A percentile compares a stretch with the other conserved stretches of the same genome.
These are phyloP conservation scores for Erysimum cheiri DNA, from an alignment of 441 rosid species.

Conservation along the genomic window DNA sequence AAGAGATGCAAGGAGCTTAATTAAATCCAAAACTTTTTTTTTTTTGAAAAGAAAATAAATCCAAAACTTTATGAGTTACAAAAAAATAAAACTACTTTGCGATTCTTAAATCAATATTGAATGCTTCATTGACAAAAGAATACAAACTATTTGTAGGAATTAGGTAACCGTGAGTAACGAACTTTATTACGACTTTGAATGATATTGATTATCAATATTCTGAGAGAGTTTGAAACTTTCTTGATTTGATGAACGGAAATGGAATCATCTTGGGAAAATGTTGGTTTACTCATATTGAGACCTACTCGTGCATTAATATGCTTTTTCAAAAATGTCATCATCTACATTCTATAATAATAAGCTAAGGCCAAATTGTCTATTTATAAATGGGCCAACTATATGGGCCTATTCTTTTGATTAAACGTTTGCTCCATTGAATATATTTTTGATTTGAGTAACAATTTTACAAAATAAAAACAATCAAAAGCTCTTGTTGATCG, in stretches of 20 bases:
- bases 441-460: too few species aligned
- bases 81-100: neutral
- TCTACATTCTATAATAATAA: neutral
- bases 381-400: neutral
- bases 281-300: constrained; percentile 2
- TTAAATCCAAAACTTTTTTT: neutral
- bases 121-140: neutral
- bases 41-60: neutral
- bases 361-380: constrained; percentile 1
- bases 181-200: neutral
- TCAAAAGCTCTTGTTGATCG: neutral
- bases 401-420: neutral
- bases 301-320: neutral
- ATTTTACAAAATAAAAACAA: too few species aligned
- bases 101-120: neutral
- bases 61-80: neutral
- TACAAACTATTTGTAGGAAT: neutral
- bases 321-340: neutral
- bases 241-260: neutral
- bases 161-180: neutral
- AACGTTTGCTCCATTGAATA: too few species aligned
- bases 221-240: neutral
- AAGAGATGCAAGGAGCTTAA: constrained; percentile 1
- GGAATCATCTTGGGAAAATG: neutral
- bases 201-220: neutral